phyloP scores from a whole-genome alignment of 2,329 filamentous ascomycete genomes.

The Neofusicoccum cordaticola region DNA sequence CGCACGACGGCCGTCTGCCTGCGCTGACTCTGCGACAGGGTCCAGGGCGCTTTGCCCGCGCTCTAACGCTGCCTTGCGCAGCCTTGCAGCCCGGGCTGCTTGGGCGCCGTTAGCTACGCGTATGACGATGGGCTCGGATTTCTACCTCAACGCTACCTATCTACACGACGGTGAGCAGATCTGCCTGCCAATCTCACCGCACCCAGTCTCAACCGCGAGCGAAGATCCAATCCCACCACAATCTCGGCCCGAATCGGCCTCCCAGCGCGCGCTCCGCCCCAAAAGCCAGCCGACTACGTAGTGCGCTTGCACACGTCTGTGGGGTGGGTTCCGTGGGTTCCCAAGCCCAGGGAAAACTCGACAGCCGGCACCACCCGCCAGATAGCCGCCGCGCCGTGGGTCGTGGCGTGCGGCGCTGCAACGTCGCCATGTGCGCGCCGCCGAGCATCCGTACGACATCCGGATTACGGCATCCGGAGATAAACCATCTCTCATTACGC shows the following conservation, averaged over 20 bases:
- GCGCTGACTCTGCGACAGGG: background rate
- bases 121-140: background rate
- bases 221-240: constrained; percentile 16
- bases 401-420: background rate
- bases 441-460: background rate
- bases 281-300: background rate
- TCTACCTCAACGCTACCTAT: background rate
- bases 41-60: background rate
- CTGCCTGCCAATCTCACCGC: constrained; percentile 16
- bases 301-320: background rate
- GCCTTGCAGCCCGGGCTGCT: background rate
- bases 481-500: background rate
- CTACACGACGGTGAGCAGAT: constrained; percentile 7
- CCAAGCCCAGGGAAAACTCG: constrained; percentile 7
- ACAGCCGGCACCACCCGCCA: constrained; percentile 11
- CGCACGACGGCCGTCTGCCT: background rate
- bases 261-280: background rate
- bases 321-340: background rate
- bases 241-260: constrained; percentile 17
- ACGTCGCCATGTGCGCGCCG: background rate
- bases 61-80: constrained; percentile 1
- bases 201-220: constrained; percentile 13
- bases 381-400: constrained; percentile 8
- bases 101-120: background rate
- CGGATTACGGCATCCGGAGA: background rate